Evolutionary conservation across 257 asterid genomes (phyloP).

Genomic region (Primulina tabacum): DNA sequence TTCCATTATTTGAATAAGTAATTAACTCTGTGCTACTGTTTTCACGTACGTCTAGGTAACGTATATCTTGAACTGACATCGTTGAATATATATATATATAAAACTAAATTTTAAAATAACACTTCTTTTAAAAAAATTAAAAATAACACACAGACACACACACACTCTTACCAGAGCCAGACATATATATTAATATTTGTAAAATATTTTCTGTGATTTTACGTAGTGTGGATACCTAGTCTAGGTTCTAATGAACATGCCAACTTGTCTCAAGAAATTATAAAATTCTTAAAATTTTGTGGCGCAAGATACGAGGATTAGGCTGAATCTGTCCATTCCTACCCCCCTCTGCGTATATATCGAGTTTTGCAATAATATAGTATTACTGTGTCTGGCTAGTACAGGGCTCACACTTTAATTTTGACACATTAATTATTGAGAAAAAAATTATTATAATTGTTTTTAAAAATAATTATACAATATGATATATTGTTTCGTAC

Average conservation of each 20-base stretch:
- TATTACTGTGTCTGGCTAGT: too few species aligned
- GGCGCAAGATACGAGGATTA: neutral
- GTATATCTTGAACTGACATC: neutral
- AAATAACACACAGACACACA: neutral
- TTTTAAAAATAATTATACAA: too few species aligned
- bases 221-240: neutral
- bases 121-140: neutral
- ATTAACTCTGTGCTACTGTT: neutral
- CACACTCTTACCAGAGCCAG: too few species aligned
- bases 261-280: neutral
- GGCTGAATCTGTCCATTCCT: neutral
- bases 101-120: too few species aligned
- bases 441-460: too few species aligned
- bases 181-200: neutral
- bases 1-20: neutral
- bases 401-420: too few species aligned
- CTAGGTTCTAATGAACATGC: neutral
- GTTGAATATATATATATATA: neutral
- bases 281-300: too few species aligned
- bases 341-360: too few species aligned
- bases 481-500: too few species aligned
- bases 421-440: too few species aligned
- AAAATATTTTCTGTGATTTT: too few species aligned
- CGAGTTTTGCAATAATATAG: too few species aligned
- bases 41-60: neutral